phyloP scores from a whole-genome alignment of 148 eudicot genomes.

The Camellia lanceoleosa region DNA sequence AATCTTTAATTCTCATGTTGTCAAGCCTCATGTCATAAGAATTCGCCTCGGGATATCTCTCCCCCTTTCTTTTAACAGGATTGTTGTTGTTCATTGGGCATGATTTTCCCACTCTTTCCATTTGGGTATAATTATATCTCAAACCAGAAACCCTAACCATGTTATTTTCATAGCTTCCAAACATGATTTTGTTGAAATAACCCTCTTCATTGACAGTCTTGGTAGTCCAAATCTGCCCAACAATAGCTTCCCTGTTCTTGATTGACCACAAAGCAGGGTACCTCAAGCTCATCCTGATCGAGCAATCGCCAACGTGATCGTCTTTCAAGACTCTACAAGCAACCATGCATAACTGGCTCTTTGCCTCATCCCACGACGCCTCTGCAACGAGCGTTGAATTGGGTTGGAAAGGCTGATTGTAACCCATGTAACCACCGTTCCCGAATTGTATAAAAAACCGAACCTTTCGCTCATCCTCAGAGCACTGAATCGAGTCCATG shows the following conservation, averaged over 20 bases:
- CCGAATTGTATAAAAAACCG: background rate
- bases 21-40: constrained; percentile 14
- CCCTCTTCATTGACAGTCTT: constrained; percentile 4
- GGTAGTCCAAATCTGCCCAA: constrained; percentile 25
- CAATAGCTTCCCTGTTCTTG: background rate
- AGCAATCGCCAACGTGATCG: constrained; percentile 24
- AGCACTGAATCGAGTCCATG: constrained; percentile 15
- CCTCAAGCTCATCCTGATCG: constrained; percentile 21
- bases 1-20: background rate
- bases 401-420: background rate
- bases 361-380: constrained; percentile 21
- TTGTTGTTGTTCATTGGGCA: constrained; percentile 2
- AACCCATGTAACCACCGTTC: background rate
- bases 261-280: constrained; percentile 25
- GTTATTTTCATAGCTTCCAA: background rate
- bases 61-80: background rate
- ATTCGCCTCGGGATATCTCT: constrained; percentile 13
- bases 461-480: constrained; percentile 10
- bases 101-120: constrained; percentile 6
- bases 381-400: constrained; percentile 18
- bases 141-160: background rate
- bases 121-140: constrained; percentile 21
- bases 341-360: constrained; percentile 6
- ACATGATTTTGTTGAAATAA: constrained; percentile 10
- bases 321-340: constrained; percentile 18